These are phyloP conservation scores for Solanum medicagineum DNA, from an alignment of 257 asterid genomes.

Conservation along the genomic window DNA sequence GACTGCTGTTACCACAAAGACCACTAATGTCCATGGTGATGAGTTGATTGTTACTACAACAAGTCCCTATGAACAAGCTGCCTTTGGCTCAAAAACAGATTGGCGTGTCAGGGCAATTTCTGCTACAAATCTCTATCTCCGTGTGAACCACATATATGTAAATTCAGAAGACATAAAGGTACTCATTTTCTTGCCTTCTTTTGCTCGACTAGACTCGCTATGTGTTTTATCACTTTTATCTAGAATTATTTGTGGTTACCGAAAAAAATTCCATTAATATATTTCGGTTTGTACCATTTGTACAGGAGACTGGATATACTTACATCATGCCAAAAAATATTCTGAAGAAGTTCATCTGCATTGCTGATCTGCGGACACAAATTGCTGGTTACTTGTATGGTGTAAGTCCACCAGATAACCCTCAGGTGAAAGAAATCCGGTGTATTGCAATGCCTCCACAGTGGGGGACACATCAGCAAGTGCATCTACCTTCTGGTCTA, in stretches of 20 bases:
- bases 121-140: conserved; percentile 91
- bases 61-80: conserved; percentile 91
- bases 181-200: not conserved
- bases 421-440: conserved; percentile 98
- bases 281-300: not conserved
- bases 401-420: conserved; percentile 95
- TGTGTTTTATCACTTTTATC: not conserved
- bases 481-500: conserved; percentile 79
- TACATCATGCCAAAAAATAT: conserved; percentile 97
- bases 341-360: conserved; percentile 91
- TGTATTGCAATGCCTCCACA: conserved; percentile 96
- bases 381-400: conserved; percentile 92
- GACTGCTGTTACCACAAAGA: conserved; percentile 92
- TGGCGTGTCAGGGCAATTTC: conserved; percentile 99
- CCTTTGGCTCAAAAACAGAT: conserved; percentile 85
- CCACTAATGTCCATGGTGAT: conserved; percentile 93
- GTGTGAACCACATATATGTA: conserved; percentile 94
- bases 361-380: conserved; percentile 94
- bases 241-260: not conserved
- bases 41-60: conserved; percentile 87
- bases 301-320: conserved; percentile 96
- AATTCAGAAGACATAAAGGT: conserved; percentile 99
- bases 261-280: not conserved
- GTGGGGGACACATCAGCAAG: conserved; percentile 98
- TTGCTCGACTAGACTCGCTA: not conserved